A percentile compares a stretch with the other conserved stretches of the same genome.
Evolutionary conservation across 1,284 basidiomycete species (phyloP).

Genomic region (Irpex sp.): DNA sequence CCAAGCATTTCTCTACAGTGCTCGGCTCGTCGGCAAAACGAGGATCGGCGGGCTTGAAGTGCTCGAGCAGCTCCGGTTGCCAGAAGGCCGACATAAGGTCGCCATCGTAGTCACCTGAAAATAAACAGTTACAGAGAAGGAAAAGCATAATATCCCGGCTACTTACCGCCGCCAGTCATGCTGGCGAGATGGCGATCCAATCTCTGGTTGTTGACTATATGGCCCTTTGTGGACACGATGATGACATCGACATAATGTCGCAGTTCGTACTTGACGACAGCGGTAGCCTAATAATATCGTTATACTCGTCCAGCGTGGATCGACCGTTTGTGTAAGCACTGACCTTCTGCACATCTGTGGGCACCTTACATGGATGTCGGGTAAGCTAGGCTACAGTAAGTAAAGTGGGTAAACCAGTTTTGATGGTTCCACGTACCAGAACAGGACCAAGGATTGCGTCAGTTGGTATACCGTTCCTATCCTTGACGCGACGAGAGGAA

Average conservation of each 20-base stretch:
- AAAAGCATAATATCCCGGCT: not conserved
- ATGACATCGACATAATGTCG: slow-evolving; percentile 37
- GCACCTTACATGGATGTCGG: slow-evolving; percentile 43
- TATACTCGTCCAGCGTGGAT: not conserved
- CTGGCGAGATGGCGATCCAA: slow-evolving; percentile 33
- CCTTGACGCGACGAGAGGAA: slow-evolving; percentile 25
- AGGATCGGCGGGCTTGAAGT: slow-evolving; percentile 46
- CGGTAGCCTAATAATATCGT: slow-evolving; percentile 32
- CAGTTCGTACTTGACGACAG: slow-evolving; percentile 32
- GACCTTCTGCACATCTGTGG: slow-evolving; percentile 42
- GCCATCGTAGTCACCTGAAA: slow-evolving; percentile 43
- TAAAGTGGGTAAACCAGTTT: not conserved
- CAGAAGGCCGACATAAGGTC: slow-evolving; percentile 38
- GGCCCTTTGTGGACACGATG: slow-evolving; percentile 35
- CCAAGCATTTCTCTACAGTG: slow-evolving; percentile 38
- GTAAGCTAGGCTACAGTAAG: slow-evolving; percentile 30
- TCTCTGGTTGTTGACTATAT: slow-evolving; percentile 15
- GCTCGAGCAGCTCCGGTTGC: slow-evolving; percentile 40
- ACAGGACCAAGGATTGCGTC: slow-evolving; percentile 37
- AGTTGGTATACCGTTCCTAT: slow-evolving; percentile 23
- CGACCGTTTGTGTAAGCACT: not conserved
- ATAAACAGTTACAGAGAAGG: not conserved
- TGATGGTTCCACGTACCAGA: slow-evolving; percentile 26
- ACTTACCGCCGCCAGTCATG: slow-evolving; percentile 37
- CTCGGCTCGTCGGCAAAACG: slow-evolving; percentile 43